A percentile compares a stretch with the other conserved stretches of the same genome.
phyloP scores from a whole-genome alignment of 179 eudicot species.

The Nepenthes alata region DNA sequence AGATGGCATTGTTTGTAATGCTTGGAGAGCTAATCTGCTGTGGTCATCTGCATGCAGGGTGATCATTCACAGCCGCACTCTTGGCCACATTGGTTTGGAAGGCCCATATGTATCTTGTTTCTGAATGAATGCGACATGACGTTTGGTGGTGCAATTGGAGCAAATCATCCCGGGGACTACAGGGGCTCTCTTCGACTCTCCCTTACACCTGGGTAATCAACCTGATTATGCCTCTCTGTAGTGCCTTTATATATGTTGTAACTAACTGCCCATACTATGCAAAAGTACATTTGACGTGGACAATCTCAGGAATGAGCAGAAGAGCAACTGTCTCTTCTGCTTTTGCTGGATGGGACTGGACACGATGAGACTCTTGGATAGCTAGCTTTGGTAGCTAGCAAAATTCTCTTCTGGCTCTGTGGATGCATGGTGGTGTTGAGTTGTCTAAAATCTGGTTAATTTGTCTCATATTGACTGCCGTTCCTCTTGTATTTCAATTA shows the following conservation, averaged over 20 bases:
- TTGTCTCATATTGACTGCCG: neutral
- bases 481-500: neutral
- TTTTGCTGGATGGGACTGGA: too few species aligned
- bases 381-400: too few species aligned
- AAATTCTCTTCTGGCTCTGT: too few species aligned
- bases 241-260: neutral
- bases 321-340: too few species aligned
- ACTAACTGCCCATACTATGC: too few species aligned
- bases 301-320: too few species aligned
- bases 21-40: slow-evolving; percentile 7
- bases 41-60: slow-evolving; percentile 6
- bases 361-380: too few species aligned
- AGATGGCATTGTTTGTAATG: neutral
- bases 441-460: too few species aligned
- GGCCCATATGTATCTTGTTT: slow-evolving; percentile 38
- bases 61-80: slow-evolving; percentile 42
- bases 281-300: too few species aligned
- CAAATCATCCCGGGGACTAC: slow-evolving; percentile 36
- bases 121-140: slow-evolving; percentile 54
- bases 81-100: slow-evolving; percentile 42
- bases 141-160: slow-evolving; percentile 29
- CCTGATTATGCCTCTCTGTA: neutral
- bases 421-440: too few species aligned
- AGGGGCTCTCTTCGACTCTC: slow-evolving; percentile 37
- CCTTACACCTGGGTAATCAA: slow-evolving; percentile 42